Evolutionary conservation across 768 basidiomycete species (phyloP), one percentile per base, ranked within the genome.

Genomic region (Lactarius evosmus): DNA sequence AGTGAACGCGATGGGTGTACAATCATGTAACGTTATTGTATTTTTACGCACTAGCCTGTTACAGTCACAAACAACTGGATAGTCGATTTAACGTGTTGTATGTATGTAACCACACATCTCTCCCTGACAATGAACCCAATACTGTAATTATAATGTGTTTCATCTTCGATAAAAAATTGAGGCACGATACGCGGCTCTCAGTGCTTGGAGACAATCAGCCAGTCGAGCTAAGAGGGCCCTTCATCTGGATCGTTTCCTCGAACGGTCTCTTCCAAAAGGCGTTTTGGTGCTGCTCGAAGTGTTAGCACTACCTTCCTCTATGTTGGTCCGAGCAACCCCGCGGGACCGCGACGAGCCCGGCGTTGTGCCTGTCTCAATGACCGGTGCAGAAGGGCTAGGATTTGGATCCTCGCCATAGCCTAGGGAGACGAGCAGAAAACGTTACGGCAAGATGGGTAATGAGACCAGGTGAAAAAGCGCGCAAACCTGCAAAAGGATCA

Each of bases 401-500:
- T 51, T 46, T n/a, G 22, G n/a, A 19, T 74, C 58, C 38, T 75
- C 73, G 22, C 74, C 73, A 50, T 76, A 73, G 17, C 75, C 79
- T 80, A 66, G 0, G 6, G 9, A 17, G 22, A 49, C 44, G 11
- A 4, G 25, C 46, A 49, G 27, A 16, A 53, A 53, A 40, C 11
- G 19, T 34, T 33, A 14, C 11, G 51, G 22, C 32, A 12, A 30
- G 30, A 50, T n/a, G 25, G 11, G 11, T 38, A 19, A 32, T 40
- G 29, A 36, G 57, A 22, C 40, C 34, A 7, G 4, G 34, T 25
- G 19, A 29, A 62, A 29, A 62, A 30, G 25, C 8, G 56, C 14
- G 68, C 72, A 72, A 75, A 85, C 89, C 88, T 62, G 85, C 81
- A 68, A 90, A 91, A 6, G 86, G 85, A 73, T 90, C 88, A 32